These are phyloP conservation scores for Cladosporium colombiae DNA, from an alignment of 2,329 filamentous ascomycete species.

Conservation along the genomic window DNA sequence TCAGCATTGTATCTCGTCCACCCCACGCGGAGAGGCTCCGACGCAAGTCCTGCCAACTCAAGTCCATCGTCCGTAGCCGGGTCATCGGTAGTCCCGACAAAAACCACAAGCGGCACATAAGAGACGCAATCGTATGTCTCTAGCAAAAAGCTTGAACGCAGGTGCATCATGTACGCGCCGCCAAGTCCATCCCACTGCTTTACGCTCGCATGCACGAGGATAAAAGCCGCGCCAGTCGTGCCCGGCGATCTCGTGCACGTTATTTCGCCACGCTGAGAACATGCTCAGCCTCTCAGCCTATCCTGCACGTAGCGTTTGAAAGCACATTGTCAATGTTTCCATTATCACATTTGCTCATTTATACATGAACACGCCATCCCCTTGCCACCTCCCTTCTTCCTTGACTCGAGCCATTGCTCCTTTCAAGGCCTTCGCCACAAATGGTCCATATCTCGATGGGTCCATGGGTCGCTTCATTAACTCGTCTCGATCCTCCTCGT, in stretches of 20 bases:
- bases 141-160: neutral
- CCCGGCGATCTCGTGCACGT: neutral
- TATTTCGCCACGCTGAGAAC: neutral
- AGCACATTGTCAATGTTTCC: neutral
- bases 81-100: neutral
- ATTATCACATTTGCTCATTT: neutral
- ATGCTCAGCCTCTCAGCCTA: neutral
- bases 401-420: constrained; percentile 3
- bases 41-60: neutral
- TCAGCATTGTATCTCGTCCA: neutral
- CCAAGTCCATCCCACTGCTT: neutral
- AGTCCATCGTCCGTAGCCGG: neutral
- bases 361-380: constrained; percentile 14
- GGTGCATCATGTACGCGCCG: neutral
- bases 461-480: neutral
- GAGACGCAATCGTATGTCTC: constrained; percentile 7
- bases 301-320: neutral
- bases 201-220: neutral
- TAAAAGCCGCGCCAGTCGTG: neutral
- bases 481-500: neutral
- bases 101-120: neutral
- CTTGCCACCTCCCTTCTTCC: constrained; percentile 2
- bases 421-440: neutral
- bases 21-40: neutral
- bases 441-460: neutral